phyloP scores from a whole-genome alignment of 305 asterid genomes.

The Ajuga reptans region DNA sequence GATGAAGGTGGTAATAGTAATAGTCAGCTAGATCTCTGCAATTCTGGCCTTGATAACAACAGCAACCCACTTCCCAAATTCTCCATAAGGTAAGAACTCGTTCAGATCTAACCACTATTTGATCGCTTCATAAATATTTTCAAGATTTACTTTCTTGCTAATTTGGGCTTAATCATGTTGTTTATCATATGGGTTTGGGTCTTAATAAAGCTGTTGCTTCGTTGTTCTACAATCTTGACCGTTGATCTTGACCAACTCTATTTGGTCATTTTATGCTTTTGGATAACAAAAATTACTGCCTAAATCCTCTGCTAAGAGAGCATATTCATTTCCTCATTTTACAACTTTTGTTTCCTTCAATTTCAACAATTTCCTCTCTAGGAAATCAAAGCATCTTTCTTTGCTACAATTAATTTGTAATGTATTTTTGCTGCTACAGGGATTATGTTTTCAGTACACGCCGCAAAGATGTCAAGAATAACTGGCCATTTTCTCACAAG shows the following conservation, averaged over 20 bases:
- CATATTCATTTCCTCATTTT: not conserved
- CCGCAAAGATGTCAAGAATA: slow-evolving; percentile 58
- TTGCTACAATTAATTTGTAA: not conserved
- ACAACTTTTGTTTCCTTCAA: not conserved
- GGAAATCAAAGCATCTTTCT: not conserved
- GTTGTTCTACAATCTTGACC: slow-evolving; percentile 9
- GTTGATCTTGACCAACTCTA: slow-evolving; percentile 29
- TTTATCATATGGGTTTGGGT: slow-evolving; percentile 26
- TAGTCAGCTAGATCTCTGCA: slow-evolving; percentile 60
- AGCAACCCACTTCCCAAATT: slow-evolving; percentile 51
- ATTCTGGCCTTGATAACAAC: slow-evolving; percentile 45
- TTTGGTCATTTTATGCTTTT: slow-evolving; percentile 45
- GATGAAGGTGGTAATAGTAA: slow-evolving; percentile 46
- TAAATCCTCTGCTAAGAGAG: slow-evolving; percentile 26
- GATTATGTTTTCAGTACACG: slow-evolving; percentile 66
- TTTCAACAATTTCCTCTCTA: not conserved
- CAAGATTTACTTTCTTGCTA: slow-evolving; percentile 16
- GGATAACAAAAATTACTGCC: slow-evolving; percentile 1
- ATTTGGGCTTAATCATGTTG: slow-evolving; percentile 26
- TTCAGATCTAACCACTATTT: slow-evolving; percentile 40
- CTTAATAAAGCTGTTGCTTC: slow-evolving; percentile 13
- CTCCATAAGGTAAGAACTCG: slow-evolving; percentile 70
- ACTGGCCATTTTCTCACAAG: slow-evolving; percentile 86
- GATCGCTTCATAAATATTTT: slow-evolving; percentile 15
- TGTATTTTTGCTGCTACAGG: slow-evolving; percentile 37